Base-by-base conservation (phyloP, 192 early-diverging fungal genomes). In the Linnemannia exigua region DNA sequence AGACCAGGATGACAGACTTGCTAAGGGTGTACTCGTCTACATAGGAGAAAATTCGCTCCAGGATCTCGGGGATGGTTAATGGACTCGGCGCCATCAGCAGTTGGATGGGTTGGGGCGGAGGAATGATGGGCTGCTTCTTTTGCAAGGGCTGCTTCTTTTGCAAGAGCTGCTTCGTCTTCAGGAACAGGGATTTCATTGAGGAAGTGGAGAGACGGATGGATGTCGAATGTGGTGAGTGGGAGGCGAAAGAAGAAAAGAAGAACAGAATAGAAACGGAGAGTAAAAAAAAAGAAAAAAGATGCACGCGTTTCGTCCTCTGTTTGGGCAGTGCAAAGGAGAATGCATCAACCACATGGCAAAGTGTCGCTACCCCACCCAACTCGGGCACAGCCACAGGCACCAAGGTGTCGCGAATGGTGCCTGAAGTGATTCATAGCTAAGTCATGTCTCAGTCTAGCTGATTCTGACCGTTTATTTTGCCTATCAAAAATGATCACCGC, bases 31-130 rank as follows among this genome's bases (percentile, higher is more conserved):
- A 69, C 12, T 69, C 67, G 67, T 69, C 67, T 35, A 69, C 35
- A 69, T 69, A 69, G 4, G 67, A 69, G 22, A 69, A 69, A 17
- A 69, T 69, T 16, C 37, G 67, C 22, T 69, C 35, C 67, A 69
- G 14, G 17, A 69, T 69, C 36, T 69, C 67, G 11, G 67, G 33
- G 36, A 69, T 41, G 35, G 17, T 17, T 16, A 69, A n/a, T 41
- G 67, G 67, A 58, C n/a, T 25, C n/a, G 54, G 54, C 25, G 54
- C 54, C 5, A 58, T 58, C 3, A n/a, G 54, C 11, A 58, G 7
- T 8, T 58, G 54, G n/a, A 58, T 25, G 54, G 25, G 54, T 58
- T 58, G 22, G 1, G 54, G 54, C 11, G 22, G 54, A 11, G 25
- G 6, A 9, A n/a, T 58, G 54, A 58, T 58, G 54, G 54, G 54